A percentile compares a stretch with the other conserved stretches of the same genome.
phyloP scores from a whole-genome alignment of 2,329 filamentous ascomycete species.

The Conoideocrella luteorostrata region DNA sequence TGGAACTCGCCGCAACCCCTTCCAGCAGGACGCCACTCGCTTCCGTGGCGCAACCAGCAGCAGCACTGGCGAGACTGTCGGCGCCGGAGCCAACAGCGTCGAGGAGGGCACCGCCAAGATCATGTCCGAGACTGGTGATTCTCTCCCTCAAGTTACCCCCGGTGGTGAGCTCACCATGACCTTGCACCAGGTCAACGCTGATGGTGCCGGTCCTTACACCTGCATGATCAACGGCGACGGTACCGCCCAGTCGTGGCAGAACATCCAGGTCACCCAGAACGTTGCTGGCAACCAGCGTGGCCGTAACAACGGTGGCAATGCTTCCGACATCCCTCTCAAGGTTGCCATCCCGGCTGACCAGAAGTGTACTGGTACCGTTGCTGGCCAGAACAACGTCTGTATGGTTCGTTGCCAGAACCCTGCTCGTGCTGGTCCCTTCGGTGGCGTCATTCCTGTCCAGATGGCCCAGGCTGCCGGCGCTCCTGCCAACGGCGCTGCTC shows the following conservation, averaged over 20 bases:
- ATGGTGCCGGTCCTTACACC: slow-evolving; percentile 59
- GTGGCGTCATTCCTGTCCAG: slow-evolving; percentile 9
- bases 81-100: slow-evolving; percentile 48
- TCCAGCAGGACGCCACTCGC: slow-evolving; percentile 58
- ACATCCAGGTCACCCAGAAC: slow-evolving; percentile 44
- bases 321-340: slow-evolving; percentile 44
- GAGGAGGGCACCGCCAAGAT: slow-evolving; percentile 51
- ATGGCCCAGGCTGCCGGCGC: not conserved
- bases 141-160: slow-evolving; percentile 51
- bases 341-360: slow-evolving; percentile 49
- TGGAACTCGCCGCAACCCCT: slow-evolving; percentile 52
- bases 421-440: slow-evolving; percentile 28
- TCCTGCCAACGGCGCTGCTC: not conserved
- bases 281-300: slow-evolving; percentile 21
- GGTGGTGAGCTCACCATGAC: slow-evolving; percentile 56
- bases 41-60: slow-evolving; percentile 49
- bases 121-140: slow-evolving; percentile 48
- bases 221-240: slow-evolving; percentile 59
- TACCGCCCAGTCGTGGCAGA: slow-evolving; percentile 45
- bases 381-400: slow-evolving; percentile 53
- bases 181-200: slow-evolving; percentile 60
- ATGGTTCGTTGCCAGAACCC: slow-evolving; percentile 58
- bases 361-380: slow-evolving; percentile 53
- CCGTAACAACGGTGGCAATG: slow-evolving; percentile 36
- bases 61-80: slow-evolving; percentile 53